Evolutionary conservation across 2,329 filamentous ascomycete species (phyloP).

Genomic region (Colletotrichum acutatum): DNA sequence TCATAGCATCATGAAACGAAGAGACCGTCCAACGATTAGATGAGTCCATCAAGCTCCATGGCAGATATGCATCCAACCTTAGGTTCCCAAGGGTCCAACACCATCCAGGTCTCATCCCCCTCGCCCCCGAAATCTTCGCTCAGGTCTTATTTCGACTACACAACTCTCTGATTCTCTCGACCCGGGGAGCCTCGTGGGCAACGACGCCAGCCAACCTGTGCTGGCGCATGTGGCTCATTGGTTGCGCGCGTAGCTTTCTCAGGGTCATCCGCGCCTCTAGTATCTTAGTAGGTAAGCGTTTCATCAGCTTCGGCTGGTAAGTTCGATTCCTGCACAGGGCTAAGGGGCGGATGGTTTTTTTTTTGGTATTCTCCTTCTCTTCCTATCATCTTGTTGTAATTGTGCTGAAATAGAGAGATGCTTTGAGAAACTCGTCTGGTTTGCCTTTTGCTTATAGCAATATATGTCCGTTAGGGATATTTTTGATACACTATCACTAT

Average conservation of each 20-base stretch:
- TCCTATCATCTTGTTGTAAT: neutral
- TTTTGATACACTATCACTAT: no score
- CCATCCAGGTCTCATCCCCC: no score
- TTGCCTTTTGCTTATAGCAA: neutral
- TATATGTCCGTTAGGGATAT: no score
- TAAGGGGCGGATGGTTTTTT: neutral
- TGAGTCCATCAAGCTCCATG: no score
- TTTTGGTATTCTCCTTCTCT: neutral
- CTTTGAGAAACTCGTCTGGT: no score
- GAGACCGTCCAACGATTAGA: no score
- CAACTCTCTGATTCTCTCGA: neutral
- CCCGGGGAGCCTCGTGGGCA: neutral
- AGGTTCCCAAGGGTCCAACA: no score
- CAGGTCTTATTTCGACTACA: neutral
- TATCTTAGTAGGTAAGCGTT: neutral
- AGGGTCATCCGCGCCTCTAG: neutral
- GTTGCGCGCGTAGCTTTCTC: neutral
- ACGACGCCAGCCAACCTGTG: neutral
- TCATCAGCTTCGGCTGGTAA: neutral
- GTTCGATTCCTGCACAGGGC: neutral
- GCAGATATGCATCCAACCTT: no score
- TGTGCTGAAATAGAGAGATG: no score
- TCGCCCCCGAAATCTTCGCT: no score
- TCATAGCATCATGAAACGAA: no score
- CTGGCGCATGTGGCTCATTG: neutral